phyloP scores from a whole-genome alignment of 2,329 filamentous ascomycete species.

The Microdochium bolleyi region DNA sequence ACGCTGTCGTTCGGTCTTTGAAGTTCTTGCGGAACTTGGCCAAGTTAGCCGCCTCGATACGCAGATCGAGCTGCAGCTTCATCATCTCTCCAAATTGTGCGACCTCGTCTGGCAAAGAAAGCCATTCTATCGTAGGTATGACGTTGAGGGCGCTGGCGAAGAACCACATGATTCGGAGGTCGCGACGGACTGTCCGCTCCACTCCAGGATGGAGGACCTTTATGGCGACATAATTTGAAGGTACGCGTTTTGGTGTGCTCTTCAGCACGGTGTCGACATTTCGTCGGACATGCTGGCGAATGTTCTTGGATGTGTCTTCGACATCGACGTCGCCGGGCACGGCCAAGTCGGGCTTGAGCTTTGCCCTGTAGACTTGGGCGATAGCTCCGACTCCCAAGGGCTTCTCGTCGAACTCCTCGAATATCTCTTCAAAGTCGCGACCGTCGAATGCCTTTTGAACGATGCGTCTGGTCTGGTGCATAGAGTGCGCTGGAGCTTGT shows the following conservation, averaged over 20 bases:
- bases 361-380: constrained; percentile 95
- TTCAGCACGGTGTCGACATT: constrained; percentile 85
- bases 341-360: constrained; percentile 72
- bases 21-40: constrained; percentile 86
- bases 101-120: constrained; percentile 92
- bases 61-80: constrained; percentile 89
- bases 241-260: constrained; percentile 74
- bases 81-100: constrained; percentile 97
- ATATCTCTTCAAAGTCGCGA: constrained; percentile 78
- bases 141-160: constrained; percentile 79
- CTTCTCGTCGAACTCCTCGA: constrained; percentile 86
- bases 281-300: constrained; percentile 64
- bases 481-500: constrained; percentile 83
- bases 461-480: constrained; percentile 70
- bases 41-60: constrained; percentile 89
- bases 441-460: constrained; percentile 78
- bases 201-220: constrained; percentile 93
- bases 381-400: constrained; percentile 93
- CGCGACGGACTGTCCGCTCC: constrained; percentile 81
- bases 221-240: constrained; percentile 87
- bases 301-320: constrained; percentile 39
- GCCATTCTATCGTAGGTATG: constrained; percentile 93
- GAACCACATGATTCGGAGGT: constrained; percentile 88
- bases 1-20: constrained; percentile 81
- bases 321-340: constrained; percentile 53